Percentiles rank a stretch among this genome's conserved stretches.
These are phyloP conservation scores for Scalesia atractyloides DNA, from an alignment of 129 eudicot genomes.

Conservation along the genomic window DNA sequence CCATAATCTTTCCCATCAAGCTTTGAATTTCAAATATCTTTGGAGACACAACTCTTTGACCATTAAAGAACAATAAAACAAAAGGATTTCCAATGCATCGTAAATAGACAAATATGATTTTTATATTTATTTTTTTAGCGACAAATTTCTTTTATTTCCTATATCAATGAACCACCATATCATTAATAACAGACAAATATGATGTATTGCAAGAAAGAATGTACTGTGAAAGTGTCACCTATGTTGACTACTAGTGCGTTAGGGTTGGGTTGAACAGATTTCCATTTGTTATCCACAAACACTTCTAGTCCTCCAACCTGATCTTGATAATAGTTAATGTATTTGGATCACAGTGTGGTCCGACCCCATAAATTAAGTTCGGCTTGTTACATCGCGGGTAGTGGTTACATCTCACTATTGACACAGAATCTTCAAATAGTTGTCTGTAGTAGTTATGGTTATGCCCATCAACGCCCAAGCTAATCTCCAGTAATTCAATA, in stretches of 20 bases:
- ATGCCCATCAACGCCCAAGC: conserved; percentile 50
- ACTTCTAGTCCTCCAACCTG: conserved; percentile 72
- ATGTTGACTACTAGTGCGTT: conserved; percentile 66
- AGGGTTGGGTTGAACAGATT: conserved; percentile 41
- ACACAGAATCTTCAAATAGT: conserved; percentile 44
- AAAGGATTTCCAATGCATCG: background rate
- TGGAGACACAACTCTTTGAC: no score
- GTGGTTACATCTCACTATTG: conserved; percentile 63
- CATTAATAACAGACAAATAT: no score
- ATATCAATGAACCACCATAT: no score
- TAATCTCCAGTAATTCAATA: conserved; percentile 56
- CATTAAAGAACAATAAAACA: background rate
- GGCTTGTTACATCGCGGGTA: conserved; percentile 64
- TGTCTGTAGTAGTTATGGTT: conserved; percentile 34
- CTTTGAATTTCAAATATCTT: no score
- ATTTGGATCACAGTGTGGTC: conserved; percentile 73
- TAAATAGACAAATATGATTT: no score
- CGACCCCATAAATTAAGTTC: conserved; percentile 51
- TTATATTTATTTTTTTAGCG: no score
- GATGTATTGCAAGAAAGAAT: background rate
- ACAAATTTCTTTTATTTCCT: no score
- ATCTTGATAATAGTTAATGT: conserved; percentile 72
- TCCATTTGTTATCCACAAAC: conserved; percentile 53
- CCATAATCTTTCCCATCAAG: no score
- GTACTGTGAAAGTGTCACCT: conserved; percentile 82